A percentile compares a stretch with the other conserved stretches of the same genome.
Evolutionary conservation across 495 filamentous ascomycete genomes (phyloP).

Genomic region (Durotheca rogersii): DNA sequence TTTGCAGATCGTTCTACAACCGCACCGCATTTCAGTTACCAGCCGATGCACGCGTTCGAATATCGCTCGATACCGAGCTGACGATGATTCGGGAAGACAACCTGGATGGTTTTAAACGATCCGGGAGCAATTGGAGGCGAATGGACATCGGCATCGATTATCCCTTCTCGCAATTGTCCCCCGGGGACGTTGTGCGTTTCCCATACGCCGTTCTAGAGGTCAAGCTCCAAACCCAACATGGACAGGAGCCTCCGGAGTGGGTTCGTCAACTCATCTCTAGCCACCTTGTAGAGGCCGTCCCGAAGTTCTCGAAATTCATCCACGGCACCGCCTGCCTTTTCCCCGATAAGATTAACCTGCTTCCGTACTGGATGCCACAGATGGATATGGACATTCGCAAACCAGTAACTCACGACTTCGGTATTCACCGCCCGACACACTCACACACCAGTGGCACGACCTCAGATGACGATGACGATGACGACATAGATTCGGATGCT

Average conservation of each 20-base stretch:
- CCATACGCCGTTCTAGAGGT: slow-evolving; percentile 97
- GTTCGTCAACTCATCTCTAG: slow-evolving; percentile 87
- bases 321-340: slow-evolving; percentile 88
- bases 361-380: slow-evolving; percentile 97
- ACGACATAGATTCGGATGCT: slow-evolving; percentile 59
- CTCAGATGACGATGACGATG: slow-evolving; percentile 67
- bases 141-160: slow-evolving; percentile 98
- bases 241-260: slow-evolving; percentile 97
- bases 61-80: slow-evolving; percentile 94
- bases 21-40: slow-evolving; percentile 97
- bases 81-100: slow-evolving; percentile 96
- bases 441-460: slow-evolving; percentile 74
- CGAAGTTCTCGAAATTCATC: slow-evolving; percentile 99
- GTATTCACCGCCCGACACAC: slow-evolving; percentile 76
- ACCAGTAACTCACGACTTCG: slow-evolving; percentile 78
- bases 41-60: slow-evolving; percentile 92
- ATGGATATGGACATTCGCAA: slow-evolving; percentile 99
- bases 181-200: slow-evolving; percentile 84
- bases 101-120: slow-evolving; percentile 71
- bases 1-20: slow-evolving; percentile 93
- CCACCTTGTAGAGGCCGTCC: slow-evolving; percentile 95
- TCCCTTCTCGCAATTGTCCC: slow-evolving; percentile 85
- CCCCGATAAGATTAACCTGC: slow-evolving; percentile 80
- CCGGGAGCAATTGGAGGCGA: slow-evolving; percentile 89
- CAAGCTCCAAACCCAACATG: slow-evolving; percentile 94